Base-by-base conservation (phyloP, 257 asterid species). In the Avicennia marina region DNA sequence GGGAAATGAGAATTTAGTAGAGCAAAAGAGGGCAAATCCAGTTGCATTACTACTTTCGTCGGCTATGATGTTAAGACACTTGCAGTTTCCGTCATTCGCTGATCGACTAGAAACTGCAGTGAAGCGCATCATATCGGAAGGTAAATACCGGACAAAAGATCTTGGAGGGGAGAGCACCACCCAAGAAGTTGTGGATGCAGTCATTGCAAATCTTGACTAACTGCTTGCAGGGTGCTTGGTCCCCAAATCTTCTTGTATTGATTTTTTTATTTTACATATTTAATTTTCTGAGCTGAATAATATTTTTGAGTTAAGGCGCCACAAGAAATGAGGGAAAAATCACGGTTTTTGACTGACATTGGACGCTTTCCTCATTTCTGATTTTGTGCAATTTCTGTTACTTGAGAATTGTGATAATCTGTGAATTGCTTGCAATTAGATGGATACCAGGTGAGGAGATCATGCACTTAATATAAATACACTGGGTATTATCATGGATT, bases 61-160 rank as follows among this genome's bases (percentile, higher is more conserved):
- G 15, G 89, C 99, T 12, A 89, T 91, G 98, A 83, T 91, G 96
- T 82, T 91, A 64, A 79, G 96, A 75, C 98, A 91, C 78, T 64
- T 91, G 77, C 98, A 88, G 73, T 91, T 91, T 38, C 98, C 96
- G 62, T 91, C 96, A 34, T 91, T 91, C 72, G 94, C 96, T 19
- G 96, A 88, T 71, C 72, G 98, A 31, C 74, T 91, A 13, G 98
- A 91, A 69, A 85, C 86, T 38, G 76, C 98, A 0, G 98, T 91
- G 65, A 88, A 78, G 69, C 78, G 79, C 1, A 94, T 88, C 7
- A 85, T 88, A 58, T 67, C 86, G 3, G 87, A 78, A 19, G 95
- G 95, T 57, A 75, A 69, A 75, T 70, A 70, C 76, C 73, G 81
- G 57, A 91, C 96, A 9, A 83, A 88, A 60, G 95, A 91, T 83